phyloP scores from a whole-genome alignment of 192 early-diverging fungal species.

The Thamnidium elegans region DNA sequence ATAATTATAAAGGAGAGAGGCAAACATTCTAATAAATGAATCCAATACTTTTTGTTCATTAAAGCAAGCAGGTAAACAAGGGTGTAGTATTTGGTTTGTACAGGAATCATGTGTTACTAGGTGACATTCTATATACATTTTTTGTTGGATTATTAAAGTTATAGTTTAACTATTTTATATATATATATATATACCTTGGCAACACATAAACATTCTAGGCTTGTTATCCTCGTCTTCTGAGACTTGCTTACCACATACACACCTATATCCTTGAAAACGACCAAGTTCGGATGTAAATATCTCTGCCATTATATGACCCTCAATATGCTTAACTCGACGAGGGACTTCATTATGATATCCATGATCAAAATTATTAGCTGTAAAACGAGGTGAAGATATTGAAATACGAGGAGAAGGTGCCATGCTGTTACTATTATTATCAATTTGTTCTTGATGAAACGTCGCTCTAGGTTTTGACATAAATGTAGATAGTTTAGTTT shows the following conservation, averaged over 20 bases:
- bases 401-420: conserved; percentile 9
- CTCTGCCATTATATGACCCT: conserved; percentile 31
- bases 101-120: conserved; percentile 49
- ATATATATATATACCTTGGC: conserved; percentile 27
- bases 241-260: conserved; percentile 32
- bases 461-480: conserved; percentile 34
- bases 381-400: neutral
- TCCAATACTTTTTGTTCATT: conserved; percentile 65
- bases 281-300: conserved; percentile 27
- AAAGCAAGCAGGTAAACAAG: conserved; percentile 57
- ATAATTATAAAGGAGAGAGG: conserved; percentile 72
- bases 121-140: conserved; percentile 38
- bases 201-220: conserved; percentile 23
- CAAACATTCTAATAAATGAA: conserved; percentile 72
- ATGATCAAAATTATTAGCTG: neutral
- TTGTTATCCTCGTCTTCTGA: neutral
- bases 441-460: conserved; percentile 19
- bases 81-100: conserved; percentile 48
- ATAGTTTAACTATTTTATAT: neutral
- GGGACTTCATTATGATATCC: conserved; percentile 6
- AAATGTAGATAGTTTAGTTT: conserved; percentile 14
- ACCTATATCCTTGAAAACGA: conserved; percentile 28
- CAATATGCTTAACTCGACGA: conserved; percentile 25
- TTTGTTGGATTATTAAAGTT: neutral
- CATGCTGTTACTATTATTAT: neutral